These are phyloP conservation scores for Daedaleopsis nitida DNA, from an alignment of 768 basidiomycete species.

Conservation along the genomic window DNA sequence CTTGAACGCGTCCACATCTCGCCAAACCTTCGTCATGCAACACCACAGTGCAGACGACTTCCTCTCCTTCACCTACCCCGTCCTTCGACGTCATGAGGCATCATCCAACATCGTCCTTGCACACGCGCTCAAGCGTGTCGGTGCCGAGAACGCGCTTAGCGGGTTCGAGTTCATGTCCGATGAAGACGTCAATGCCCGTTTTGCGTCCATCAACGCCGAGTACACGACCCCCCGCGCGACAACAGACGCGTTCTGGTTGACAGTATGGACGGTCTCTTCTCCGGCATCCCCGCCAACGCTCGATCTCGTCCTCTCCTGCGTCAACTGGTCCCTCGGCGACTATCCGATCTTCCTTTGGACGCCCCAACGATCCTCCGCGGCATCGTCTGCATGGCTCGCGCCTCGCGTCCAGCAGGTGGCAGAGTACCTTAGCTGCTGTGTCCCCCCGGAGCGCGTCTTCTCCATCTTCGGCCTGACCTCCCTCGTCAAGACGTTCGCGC, in stretches of 20 bases:
- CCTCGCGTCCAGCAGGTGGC: conserved; percentile 40
- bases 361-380: conserved; percentile 29
- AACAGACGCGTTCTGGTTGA: conserved; percentile 48
- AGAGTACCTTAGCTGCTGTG: conserved; percentile 38
- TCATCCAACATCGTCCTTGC: conserved; percentile 56
- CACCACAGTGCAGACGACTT: conserved; percentile 45
- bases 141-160: conserved; percentile 39
- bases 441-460: conserved; percentile 49
- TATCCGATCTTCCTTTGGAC: conserved; percentile 58
- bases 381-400: conserved; percentile 34
- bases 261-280: conserved; percentile 44
- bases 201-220: conserved; percentile 26
- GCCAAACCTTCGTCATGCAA: conserved; percentile 35
- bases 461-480: conserved; percentile 49
- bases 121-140: conserved; percentile 47
- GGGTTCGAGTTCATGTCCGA: conserved; percentile 38
- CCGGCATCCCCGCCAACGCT: conserved; percentile 33
- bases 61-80: conserved; percentile 42
- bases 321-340: conserved; percentile 44
- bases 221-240: conserved; percentile 23
- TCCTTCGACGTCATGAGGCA: conserved; percentile 45
- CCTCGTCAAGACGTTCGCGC: conserved; percentile 45
- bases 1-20: conserved; percentile 27
- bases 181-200: conserved; percentile 33
- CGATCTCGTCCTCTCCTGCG: conserved; percentile 50